Conservation (phyloP, 768 basidiomycete species). For the Pholiota conissans region DNA sequence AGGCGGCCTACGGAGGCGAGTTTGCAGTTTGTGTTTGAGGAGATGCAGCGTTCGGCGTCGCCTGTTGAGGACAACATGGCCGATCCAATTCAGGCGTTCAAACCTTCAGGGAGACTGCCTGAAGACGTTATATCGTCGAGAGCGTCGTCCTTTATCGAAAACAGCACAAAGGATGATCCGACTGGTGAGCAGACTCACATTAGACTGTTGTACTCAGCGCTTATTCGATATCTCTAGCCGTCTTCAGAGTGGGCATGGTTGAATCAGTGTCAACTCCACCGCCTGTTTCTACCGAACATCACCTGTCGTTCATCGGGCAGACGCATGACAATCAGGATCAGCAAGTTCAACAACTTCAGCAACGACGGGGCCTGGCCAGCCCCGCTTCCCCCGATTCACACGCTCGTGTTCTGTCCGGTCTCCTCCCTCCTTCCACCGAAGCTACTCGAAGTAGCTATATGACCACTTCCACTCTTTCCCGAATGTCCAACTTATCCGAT, state of each 20-base stretch:
- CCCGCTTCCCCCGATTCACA: conserved; percentile 6
- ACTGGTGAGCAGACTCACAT: conserved; percentile 31
- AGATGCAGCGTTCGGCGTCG: conserved; percentile 26
- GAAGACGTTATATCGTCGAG: conserved; percentile 50
- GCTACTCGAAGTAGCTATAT: conserved; percentile 53
- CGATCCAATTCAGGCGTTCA: conserved; percentile 35
- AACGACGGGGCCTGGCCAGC: conserved; percentile 5
- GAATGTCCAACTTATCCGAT: conserved; percentile 72
- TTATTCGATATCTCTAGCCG: conserved; percentile 29
- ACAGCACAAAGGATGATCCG: conserved; percentile 36
- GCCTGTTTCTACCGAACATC: conserved; percentile 37
- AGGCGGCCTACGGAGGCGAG: conserved; percentile 31
- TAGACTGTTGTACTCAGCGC: neutral
- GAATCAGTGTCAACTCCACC: conserved; percentile 53
- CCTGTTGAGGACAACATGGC: conserved; percentile 16
- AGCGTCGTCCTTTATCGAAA: conserved; percentile 38
- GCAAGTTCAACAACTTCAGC: conserved; percentile 10
- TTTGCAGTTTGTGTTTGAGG: conserved; percentile 40
- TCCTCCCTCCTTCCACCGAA: conserved; percentile 34
- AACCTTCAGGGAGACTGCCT: conserved; percentile 41
- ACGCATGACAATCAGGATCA: conserved; percentile 23
- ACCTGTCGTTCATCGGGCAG: conserved; percentile 38
- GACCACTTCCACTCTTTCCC: conserved; percentile 59
- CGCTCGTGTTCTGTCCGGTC: conserved; percentile 24
- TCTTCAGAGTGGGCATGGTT: conserved; percentile 50